Evolutionary conservation across 768 basidiomycete species (phyloP), one percentile per base, ranked within the genome.

Genomic region (Dacryopinax primogenitus): DNA sequence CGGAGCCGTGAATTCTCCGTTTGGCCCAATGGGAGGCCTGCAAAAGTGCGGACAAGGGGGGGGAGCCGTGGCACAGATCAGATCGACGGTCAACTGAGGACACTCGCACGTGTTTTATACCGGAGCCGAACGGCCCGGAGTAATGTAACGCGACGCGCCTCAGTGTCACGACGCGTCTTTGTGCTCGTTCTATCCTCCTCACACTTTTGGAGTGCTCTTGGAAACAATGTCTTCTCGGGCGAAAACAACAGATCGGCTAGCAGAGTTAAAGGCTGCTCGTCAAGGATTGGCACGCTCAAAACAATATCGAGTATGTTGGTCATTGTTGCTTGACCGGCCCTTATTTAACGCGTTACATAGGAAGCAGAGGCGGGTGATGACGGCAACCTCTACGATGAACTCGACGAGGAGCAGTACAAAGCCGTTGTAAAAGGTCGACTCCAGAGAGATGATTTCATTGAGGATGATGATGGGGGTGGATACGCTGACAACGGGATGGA

Each of bases 401-500:
- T 98, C 16, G 82, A 86, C 0, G 94, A 96, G 64, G 90, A 90
- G 11, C 86, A 92, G 69, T 99, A 98, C 74, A 83, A 82, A 69
- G 79, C 81, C 21, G 88, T 99, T 64, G 96, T 99, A 3, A 82
- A 82, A 64, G 85, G 86, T 0, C 81, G 96, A 18, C 80, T 96
- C 6, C 86, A 89, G 66, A 78, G 79, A 69, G 92, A 97, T 68
- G 96, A 99, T 74, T 99, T 99, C 67, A 90, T 98, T 21, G 86
- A 88, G 36, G 96, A 98, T 71, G 96, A 98, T 76, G 92, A 92
- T 30, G 82, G 87, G 0, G 82, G 79, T 15, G 96, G 92, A 3
- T 98, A 99, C 71, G 86, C 87, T 73, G 96, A 99, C 77, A 91
- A 96, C 72, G 96, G 96, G 3, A 86, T 92, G 85, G 96, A 98